Conservation (phyloP, 257 asterid species). For the Solanum ossicruentum region DNA sequence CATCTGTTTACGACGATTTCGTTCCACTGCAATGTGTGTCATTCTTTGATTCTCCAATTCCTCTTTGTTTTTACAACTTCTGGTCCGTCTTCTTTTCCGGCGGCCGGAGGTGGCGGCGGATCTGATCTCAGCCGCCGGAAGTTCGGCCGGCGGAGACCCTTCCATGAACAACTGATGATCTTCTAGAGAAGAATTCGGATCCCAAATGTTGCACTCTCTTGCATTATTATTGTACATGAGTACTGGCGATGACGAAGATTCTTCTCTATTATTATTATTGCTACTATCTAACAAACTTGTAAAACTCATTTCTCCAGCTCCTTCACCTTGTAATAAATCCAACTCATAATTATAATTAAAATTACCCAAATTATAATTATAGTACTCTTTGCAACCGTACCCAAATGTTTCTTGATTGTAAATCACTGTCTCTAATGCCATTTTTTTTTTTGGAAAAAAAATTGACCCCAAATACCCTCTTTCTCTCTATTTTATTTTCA, state of each 20-base stretch:
- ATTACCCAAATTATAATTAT: neutral
- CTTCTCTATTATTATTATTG: constrained; percentile 2
- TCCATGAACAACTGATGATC: neutral
- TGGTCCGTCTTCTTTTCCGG: constrained; percentile 30
- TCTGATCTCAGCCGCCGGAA: neutral
- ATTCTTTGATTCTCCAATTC: constrained; percentile 38
- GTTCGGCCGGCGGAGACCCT: neutral
- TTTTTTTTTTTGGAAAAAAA: neutral
- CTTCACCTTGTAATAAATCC: constrained; percentile 6
- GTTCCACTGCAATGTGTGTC: constrained; percentile 42
- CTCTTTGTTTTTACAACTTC: constrained; percentile 23
- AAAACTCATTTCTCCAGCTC: constrained; percentile 10
- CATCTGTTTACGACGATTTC: constrained; percentile 33
- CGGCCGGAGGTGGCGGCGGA: neutral
- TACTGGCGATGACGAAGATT: constrained; percentile 9
- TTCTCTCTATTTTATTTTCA: neutral
- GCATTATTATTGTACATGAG: neutral
- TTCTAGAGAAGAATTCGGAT: constrained; percentile 18
- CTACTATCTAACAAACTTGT: constrained; percentile 2
- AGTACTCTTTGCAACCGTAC: constrained; percentile 19
- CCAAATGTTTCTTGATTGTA: constrained; percentile 22
- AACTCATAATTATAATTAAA: constrained; percentile 8
- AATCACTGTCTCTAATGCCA: constrained; percentile 28
- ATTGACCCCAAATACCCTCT: neutral
- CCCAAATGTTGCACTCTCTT: neutral